Conservation (phyloP, 2,329 filamentous ascomycete species). For the Didymella arachidicola region DNA sequence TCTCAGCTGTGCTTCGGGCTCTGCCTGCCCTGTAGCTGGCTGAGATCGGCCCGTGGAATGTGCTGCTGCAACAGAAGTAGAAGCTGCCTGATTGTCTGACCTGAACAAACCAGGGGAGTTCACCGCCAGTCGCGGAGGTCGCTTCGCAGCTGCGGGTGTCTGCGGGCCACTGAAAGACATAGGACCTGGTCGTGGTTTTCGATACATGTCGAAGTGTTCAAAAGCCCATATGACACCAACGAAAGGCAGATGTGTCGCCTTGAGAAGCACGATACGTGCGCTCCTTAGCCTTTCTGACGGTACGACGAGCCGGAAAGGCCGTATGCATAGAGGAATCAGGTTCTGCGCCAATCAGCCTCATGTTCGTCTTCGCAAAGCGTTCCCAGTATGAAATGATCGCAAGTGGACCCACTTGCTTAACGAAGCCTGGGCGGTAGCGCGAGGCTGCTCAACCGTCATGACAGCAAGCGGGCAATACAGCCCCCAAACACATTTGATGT, state of each 20-base stretch:
- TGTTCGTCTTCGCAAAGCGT: slow-evolving; percentile 10
- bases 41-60: slow-evolving; percentile 23
- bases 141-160: slow-evolving; percentile 36
- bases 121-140: slow-evolving; percentile 40
- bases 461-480: slow-evolving; percentile 11
- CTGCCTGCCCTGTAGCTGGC: slow-evolving; percentile 33
- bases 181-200: slow-evolving; percentile 28
- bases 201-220: slow-evolving; percentile 57
- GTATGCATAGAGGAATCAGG: slow-evolving; percentile 74
- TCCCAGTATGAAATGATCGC: slow-evolving; percentile 1
- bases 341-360: slow-evolving; percentile 62
- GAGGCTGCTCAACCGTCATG: slow-evolving; percentile 27
- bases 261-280: slow-evolving; percentile 65
- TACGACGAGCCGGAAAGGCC: slow-evolving; percentile 74
- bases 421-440: slow-evolving; percentile 40
- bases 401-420: slow-evolving; percentile 1
- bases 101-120: slow-evolving; percentile 44
- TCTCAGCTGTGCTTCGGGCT: slow-evolving; percentile 45
- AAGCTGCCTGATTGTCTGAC: slow-evolving; percentile 36
- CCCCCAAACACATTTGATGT: slow-evolving; percentile 10
- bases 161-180: slow-evolving; percentile 47
- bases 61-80: slow-evolving; percentile 28
- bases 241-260: slow-evolving; percentile 70
- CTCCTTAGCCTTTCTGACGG: slow-evolving; percentile 70
- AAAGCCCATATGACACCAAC: slow-evolving; percentile 74